Percentiles rank a stretch among this genome's conserved stretches.
These are phyloP conservation scores for Nakazawaea sp. DNA, from an alignment of 805 yeast genomes.

Conservation along the genomic window DNA sequence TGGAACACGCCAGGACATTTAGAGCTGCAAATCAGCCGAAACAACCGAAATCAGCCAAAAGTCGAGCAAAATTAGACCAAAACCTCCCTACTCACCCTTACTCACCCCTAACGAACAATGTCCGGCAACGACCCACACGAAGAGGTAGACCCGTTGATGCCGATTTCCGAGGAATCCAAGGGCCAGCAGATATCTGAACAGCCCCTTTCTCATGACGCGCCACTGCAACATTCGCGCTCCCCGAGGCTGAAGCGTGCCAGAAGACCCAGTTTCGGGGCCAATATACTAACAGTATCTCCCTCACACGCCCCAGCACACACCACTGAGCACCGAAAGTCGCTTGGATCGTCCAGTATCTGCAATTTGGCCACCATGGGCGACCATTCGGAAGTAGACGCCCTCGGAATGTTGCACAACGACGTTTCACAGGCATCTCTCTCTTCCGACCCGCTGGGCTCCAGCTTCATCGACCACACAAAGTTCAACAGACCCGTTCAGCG, in stretches of 20 bases:
- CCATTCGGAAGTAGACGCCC: slow-evolving; percentile 18
- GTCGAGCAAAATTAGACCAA: too few relatives aligned
- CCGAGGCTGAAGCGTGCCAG: slow-evolving; percentile 2
- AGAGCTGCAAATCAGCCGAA: too few relatives aligned
- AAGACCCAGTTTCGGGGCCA: slow-evolving; percentile 11
- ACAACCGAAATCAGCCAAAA: too few relatives aligned
- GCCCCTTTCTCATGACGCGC: too few relatives aligned
- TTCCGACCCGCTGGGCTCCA: slow-evolving; percentile 12
- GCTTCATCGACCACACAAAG: slow-evolving; percentile 19
- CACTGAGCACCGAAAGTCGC: neutral
- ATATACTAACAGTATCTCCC: slow-evolving; percentile 4
- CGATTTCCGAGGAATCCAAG: slow-evolving; percentile 4
- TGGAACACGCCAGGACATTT: too few relatives aligned
- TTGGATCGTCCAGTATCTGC: too few relatives aligned
- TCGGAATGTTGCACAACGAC: slow-evolving; percentile 21
- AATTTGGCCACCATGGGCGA: neutral
- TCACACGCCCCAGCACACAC: neutral
- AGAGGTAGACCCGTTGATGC: slow-evolving; percentile 8
- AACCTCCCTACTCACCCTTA: too few relatives aligned
- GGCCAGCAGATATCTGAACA: too few relatives aligned
- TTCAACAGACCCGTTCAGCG: slow-evolving; percentile 1
- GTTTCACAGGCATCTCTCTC: slow-evolving; percentile 13
- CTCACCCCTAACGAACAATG: too few relatives aligned
- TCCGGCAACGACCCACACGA: too few relatives aligned
- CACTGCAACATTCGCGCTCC: neutral